Evolutionary conservation across 106 monocot genomes (phyloP).

Genomic region (Allium fistulosum): DNA sequence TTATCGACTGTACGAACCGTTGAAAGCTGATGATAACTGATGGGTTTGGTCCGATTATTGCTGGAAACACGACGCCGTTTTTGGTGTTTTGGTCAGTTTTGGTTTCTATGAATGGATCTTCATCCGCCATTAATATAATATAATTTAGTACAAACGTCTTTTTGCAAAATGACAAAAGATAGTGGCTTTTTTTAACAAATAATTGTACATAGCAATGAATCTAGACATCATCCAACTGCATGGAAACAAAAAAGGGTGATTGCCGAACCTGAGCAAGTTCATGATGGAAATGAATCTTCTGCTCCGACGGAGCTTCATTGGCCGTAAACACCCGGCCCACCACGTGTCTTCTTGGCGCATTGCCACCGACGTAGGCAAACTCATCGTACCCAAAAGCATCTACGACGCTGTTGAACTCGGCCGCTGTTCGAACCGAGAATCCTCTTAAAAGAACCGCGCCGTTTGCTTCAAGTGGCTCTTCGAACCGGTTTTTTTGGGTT

Average conservation of each 20-base stretch:
- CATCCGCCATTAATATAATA: no score
- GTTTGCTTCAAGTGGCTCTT: slow-evolving; percentile 37
- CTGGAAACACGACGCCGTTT: no score
- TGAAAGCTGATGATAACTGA: no score
- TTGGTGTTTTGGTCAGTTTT: no score
- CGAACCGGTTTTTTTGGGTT: slow-evolving; percentile 31
- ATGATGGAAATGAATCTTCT: slow-evolving; percentile 91
- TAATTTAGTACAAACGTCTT: no score
- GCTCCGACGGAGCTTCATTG: slow-evolving; percentile 87
- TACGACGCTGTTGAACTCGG: slow-evolving; percentile 59
- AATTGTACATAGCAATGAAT: no score
- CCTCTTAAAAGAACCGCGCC: slow-evolving; percentile 73
- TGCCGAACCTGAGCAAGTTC: slow-evolving; percentile 75
- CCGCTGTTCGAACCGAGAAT: slow-evolving; percentile 47
- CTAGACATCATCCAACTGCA: no score
- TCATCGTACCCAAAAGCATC: slow-evolving; percentile 78
- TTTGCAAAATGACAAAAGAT: no score
- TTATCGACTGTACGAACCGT: no score
- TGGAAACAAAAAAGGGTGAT: neutral
- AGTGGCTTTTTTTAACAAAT: no score
- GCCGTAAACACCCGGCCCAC: slow-evolving; percentile 90
- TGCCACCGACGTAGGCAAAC: slow-evolving; percentile 79
- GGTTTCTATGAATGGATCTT: no score
- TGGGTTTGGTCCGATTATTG: no score
- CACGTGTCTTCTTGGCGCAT: slow-evolving; percentile 19